Percentiles rank a stretch among this genome's conserved stretches.
Evolutionary conservation across 495 filamentous ascomycete genomes (phyloP).

Genomic region (Evernia prunastri): DNA sequence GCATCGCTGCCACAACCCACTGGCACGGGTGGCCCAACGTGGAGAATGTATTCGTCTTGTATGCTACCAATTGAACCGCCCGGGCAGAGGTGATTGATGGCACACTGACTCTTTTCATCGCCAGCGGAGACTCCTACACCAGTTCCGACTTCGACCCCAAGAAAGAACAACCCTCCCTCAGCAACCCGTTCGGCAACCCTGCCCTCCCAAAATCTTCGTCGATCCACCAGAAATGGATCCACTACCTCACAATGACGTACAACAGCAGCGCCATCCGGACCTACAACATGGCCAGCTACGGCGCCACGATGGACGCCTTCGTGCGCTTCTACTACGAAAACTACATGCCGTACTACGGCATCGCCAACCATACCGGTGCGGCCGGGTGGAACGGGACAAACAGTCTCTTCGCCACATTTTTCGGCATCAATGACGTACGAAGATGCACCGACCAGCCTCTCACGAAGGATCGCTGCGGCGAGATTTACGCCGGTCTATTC

Average conservation of each 20-base stretch:
- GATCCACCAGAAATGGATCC: constrained; percentile 63
- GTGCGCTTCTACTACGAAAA: background rate
- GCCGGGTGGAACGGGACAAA: constrained; percentile 6
- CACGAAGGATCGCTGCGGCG: background rate
- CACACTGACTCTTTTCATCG: background rate
- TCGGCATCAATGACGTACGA: constrained; percentile 22
- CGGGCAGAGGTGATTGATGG: too few relatives aligned
- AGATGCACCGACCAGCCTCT: background rate
- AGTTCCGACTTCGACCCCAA: constrained; percentile 58
- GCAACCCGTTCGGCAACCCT: constrained; percentile 71
- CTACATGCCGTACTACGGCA: constrained; percentile 8
- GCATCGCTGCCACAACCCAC: background rate
- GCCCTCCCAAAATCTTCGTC: constrained; percentile 34
- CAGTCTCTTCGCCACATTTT: constrained; percentile 18
- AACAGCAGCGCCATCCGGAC: constrained; percentile 54
- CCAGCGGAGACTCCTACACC: constrained; percentile 50
- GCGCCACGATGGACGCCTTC: constrained; percentile 55
- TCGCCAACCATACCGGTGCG: background rate
- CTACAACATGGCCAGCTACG: constrained; percentile 65
- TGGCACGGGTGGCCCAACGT: constrained; percentile 17
- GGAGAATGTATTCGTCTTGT: constrained; percentile 17
- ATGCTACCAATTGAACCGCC: background rate
- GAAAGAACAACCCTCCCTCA: constrained; percentile 47
- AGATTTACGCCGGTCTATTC: background rate
- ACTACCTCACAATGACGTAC: constrained; percentile 55